Conservation (phyloP, 2,329 filamentous ascomycete species). For the Arthrocladium fulminans region DNA sequence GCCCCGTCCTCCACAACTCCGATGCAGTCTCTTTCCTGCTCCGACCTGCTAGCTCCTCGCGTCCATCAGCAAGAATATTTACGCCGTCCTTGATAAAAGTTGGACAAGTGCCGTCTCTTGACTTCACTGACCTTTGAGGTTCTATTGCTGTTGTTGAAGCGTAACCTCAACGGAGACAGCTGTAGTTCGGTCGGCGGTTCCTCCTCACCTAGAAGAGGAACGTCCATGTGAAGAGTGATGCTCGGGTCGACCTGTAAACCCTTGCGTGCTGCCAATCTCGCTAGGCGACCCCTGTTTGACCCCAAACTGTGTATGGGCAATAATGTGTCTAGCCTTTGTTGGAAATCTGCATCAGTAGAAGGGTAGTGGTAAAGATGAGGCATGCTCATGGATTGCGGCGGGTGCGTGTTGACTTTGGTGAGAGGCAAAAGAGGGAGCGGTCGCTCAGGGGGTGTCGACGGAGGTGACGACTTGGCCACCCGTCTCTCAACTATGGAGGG, state of each 20-base stretch:
- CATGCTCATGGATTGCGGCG: not conserved
- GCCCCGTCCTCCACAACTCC: not conserved
- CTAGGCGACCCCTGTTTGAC: not conserved
- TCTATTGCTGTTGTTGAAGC: not conserved
- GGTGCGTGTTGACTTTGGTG: not conserved
- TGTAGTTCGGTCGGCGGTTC: not conserved
- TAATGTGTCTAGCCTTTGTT: too few species aligned
- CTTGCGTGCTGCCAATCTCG: not conserved
- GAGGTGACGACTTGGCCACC: not conserved
- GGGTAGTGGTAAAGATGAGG: too few species aligned
- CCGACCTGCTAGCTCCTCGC: not conserved
- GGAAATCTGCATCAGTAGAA: not conserved
- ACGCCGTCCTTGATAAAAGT: not conserved
- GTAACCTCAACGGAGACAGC: not conserved
- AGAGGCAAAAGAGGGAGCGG: slow-evolving; percentile 1
- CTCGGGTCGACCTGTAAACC: not conserved
- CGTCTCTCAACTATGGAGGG: not conserved
- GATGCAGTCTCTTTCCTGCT: not conserved
- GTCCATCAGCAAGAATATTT: too few species aligned
- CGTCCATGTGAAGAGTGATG: not conserved
- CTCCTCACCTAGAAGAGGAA: not conserved
- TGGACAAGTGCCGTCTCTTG: slow-evolving; percentile 1
- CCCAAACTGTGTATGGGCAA: not conserved
- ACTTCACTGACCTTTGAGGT: slow-evolving; percentile 4
- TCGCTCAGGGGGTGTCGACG: not conserved